These are phyloP conservation scores for Zygoascus biomembranicola DNA, from an alignment of 805 yeast species.

Conservation along the genomic window DNA sequence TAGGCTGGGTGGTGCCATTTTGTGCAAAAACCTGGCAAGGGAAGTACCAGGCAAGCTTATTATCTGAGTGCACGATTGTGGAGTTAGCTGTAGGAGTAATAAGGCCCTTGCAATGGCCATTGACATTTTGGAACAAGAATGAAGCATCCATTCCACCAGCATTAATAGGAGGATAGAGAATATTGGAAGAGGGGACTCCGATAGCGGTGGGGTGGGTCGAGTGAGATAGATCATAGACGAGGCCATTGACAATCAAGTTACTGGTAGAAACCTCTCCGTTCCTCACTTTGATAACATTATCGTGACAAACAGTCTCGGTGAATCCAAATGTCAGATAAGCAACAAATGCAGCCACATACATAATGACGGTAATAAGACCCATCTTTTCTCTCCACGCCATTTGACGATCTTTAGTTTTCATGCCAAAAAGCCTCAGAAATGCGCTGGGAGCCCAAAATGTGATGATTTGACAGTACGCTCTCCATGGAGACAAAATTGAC, in stretches of 20 bases:
- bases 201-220: slow-evolving; percentile 76
- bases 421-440: slow-evolving; percentile 60
- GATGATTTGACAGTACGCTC: slow-evolving; percentile 63
- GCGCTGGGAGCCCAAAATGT: slow-evolving; percentile 93
- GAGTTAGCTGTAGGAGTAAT: slow-evolving; percentile 56
- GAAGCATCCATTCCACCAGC: slow-evolving; percentile 67
- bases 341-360: slow-evolving; percentile 10
- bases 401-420: slow-evolving; percentile 72
- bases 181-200: slow-evolving; percentile 57
- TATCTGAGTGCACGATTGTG: slow-evolving; percentile 57
- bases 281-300: slow-evolving; percentile 41
- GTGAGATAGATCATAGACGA: slow-evolving; percentile 60
- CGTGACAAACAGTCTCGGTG: slow-evolving; percentile 68
- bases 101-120: slow-evolving; percentile 79
- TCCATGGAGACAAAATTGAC: slow-evolving; percentile 50
- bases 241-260: slow-evolving; percentile 70
- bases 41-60: slow-evolving; percentile 86
- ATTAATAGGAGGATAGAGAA: slow-evolving; percentile 74
- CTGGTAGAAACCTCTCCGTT: slow-evolving; percentile 52
- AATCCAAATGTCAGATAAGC: slow-evolving; percentile 56
- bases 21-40: slow-evolving; percentile 70
- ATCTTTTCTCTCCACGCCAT: slow-evolving; percentile 94
- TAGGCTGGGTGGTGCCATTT: slow-evolving; percentile 65
- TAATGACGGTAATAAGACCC: slow-evolving; percentile 14
- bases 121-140: slow-evolving; percentile 83